A percentile compares a stretch with the other conserved stretches of the same genome.
Conservation (phyloP, 2,329 filamentous ascomycete species). For the Niveomyces coronatus region DNA sequence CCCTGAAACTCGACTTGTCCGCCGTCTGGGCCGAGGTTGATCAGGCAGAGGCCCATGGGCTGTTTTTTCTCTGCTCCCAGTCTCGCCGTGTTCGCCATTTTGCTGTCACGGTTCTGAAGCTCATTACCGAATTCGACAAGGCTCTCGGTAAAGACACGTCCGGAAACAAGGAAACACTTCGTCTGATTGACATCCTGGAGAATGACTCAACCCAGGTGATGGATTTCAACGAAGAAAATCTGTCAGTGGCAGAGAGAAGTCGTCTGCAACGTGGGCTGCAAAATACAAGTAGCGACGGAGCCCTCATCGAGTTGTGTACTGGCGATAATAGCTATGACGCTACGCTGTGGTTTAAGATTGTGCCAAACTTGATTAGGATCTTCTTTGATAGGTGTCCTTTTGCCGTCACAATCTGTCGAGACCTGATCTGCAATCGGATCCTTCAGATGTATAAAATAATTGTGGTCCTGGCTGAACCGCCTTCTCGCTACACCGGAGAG, state of each 20-base stretch:
- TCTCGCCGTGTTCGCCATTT: slow-evolving; percentile 81
- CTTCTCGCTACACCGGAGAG: slow-evolving; percentile 52
- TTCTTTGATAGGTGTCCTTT: slow-evolving; percentile 87
- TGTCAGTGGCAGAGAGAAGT: slow-evolving; percentile 87
- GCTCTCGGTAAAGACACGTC: slow-evolving; percentile 62
- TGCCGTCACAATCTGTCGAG: slow-evolving; percentile 79
- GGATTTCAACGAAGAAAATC: slow-evolving; percentile 82
- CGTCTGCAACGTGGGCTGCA: slow-evolving; percentile 83
- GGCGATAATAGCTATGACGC: slow-evolving; percentile 93
- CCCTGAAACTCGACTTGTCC: slow-evolving; percentile 72
- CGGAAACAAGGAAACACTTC: slow-evolving; percentile 50
- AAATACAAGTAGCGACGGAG: slow-evolving; percentile 72
- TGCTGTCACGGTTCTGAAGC: slow-evolving; percentile 80
- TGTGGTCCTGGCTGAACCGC: slow-evolving; percentile 67
- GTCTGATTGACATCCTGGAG: slow-evolving; percentile 87
- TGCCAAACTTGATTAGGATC: slow-evolving; percentile 86
- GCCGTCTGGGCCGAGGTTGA: slow-evolving; percentile 89
- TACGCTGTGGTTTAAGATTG: slow-evolving; percentile 95
- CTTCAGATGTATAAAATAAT: slow-evolving; percentile 88
- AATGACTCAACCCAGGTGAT: slow-evolving; percentile 81
- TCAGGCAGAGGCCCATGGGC: slow-evolving; percentile 88
- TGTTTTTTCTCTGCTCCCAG: slow-evolving; percentile 96
- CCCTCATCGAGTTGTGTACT: slow-evolving; percentile 85
- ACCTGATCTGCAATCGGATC: slow-evolving; percentile 85
- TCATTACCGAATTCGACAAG: slow-evolving; percentile 88